Percentiles rank a stretch among this genome's conserved stretches.
Conservation (phyloP, 768 basidiomycete species). For the Chiua virens region DNA sequence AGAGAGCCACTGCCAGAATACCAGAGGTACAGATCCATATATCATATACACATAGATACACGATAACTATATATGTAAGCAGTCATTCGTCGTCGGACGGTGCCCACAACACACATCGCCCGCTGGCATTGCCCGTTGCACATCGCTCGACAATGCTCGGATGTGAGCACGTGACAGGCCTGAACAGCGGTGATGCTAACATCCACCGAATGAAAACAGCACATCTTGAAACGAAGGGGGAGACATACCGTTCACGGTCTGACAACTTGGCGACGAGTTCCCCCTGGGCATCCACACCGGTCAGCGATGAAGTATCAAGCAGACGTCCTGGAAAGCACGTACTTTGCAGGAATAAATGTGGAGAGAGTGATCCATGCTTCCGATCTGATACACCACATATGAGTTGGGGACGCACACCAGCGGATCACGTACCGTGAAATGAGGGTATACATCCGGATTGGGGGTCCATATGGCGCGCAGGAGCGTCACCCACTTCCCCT, state of each 20-base stretch:
- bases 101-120: slow-evolving; percentile 81
- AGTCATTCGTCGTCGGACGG: slow-evolving; percentile 30
- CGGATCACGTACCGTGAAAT: slow-evolving; percentile 64
- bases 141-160: slow-evolving; percentile 72
- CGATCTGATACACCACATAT: slow-evolving; percentile 51
- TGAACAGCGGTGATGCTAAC: slow-evolving; percentile 76
- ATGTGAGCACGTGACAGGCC: slow-evolving; percentile 89
- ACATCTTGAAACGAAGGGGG: neutral
- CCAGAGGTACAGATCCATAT: no score
- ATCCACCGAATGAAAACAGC: no score
- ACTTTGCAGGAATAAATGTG: slow-evolving; percentile 77
- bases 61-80: neutral
- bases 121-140: slow-evolving; percentile 76
- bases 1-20: no score
- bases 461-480: slow-evolving; percentile 76
- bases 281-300: slow-evolving; percentile 43
- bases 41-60: no score
- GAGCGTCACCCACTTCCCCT: slow-evolving; percentile 84
- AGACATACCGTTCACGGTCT: slow-evolving; percentile 53
- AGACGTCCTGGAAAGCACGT: neutral
- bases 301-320: neutral
- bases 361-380: slow-evolving; percentile 75
- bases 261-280: slow-evolving; percentile 64
- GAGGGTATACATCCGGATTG: slow-evolving; percentile 78
- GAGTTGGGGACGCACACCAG: no score